Base-by-base conservation (phyloP, 805 yeast species). In the Wickerhamomyces bovis region DNA sequence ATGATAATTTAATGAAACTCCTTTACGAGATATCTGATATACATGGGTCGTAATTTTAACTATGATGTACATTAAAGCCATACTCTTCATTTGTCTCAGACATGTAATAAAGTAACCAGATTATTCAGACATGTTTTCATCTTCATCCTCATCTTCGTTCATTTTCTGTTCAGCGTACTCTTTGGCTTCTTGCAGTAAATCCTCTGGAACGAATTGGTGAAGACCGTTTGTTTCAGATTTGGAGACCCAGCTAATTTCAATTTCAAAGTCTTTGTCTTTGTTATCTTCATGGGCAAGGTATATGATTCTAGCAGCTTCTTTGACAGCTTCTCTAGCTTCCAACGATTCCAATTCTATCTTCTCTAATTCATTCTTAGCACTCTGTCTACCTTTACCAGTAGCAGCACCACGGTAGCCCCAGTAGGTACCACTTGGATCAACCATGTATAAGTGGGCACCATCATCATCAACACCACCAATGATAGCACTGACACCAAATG, bases 401-500 rank as follows among this genome's bases (percentile, higher is more conserved):
- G 99, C 99, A 36, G 97, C 95, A 51, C 97, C 99, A 46, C 78
- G 76, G 69, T 94, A 94, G 44, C 99, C 99, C 98, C 99, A 95
- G 62, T 83, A 89, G 1, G 89, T 74, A 52, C 99, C 99, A 65
- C 95, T 86, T 57, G 99, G 99, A 66, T 94, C 99, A 49, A 94
- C 75, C 97, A 92, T 94, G 70, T 85, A 92, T 58, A 94, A 76
- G 65, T 92, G 97, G 19, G 95, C 79, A 12, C 97, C 98, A 50
- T 85, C 79, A 39, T 80, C 83, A 64, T 92, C 98, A 42, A 87
- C 80, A 54, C 99, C 99, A 44, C 97, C 99, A 41, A 94, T 77
- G 52, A 94, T 90, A 11, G 96, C 81, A 46, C 89, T 81, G 50
- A 95, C 80, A 46, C 99, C 99, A 67, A 94, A 94, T 20, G 99